Percentiles rank a stretch among this genome's conserved stretches.
Conservation (phyloP, 164 flowering plant genomes). For the Sextonia rubra region DNA sequence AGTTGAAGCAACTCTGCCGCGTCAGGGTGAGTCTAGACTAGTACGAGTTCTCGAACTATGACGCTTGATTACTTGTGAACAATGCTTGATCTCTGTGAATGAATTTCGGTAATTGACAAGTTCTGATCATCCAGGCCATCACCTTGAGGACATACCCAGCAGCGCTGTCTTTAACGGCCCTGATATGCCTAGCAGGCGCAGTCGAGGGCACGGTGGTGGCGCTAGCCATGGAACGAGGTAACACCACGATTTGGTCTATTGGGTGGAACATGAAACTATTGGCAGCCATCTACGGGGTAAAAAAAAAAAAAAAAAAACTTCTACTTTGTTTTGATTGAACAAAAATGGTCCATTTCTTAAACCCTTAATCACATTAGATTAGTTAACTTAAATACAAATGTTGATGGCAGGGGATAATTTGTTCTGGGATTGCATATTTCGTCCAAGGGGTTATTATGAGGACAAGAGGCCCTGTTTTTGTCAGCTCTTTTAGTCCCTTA, state of each 20-base stretch:
- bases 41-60: too few species aligned
- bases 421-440: slow-evolving; percentile 52
- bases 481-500: slow-evolving; percentile 51
- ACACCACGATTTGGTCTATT: slow-evolving; percentile 35
- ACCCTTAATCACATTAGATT: not conserved
- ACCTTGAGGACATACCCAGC: slow-evolving; percentile 50
- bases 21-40: too few species aligned
- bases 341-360: not conserved
- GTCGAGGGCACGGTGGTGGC: slow-evolving; percentile 35
- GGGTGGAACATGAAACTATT: slow-evolving; percentile 47
- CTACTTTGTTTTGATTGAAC: not conserved
- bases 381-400: not conserved
- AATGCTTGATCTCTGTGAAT: too few species aligned
- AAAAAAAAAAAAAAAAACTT: too few species aligned
- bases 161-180: slow-evolving; percentile 36
- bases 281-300: slow-evolving; percentile 43
- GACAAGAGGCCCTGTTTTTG: slow-evolving; percentile 53
- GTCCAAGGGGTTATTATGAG: slow-evolving; percentile 56
- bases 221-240: slow-evolving; percentile 29
- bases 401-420: slow-evolving; percentile 38
- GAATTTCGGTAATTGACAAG: too few species aligned
- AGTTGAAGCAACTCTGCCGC: too few species aligned
- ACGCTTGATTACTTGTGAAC: too few species aligned
- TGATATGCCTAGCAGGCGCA: slow-evolving; percentile 45
- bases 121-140: slow-evolving; percentile 25